Evolutionary conservation across 1,139 yeast species (phyloP), one percentile per base, ranked within the genome.

Genomic region (Saccharomyces hybrid): DNA sequence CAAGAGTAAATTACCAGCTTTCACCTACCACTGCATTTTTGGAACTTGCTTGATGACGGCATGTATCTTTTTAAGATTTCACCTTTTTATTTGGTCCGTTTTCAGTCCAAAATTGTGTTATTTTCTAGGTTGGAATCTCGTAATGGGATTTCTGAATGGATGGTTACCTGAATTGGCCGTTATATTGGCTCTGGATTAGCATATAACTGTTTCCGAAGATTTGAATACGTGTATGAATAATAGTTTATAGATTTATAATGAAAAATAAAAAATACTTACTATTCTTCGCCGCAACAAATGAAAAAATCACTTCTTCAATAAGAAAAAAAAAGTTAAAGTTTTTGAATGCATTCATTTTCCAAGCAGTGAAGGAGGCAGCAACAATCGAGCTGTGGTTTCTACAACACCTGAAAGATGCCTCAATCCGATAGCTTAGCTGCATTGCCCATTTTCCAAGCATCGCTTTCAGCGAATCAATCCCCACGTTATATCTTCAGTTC

Each of bases 41-140:
- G 88, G 88, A 1, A 65, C 81, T 3, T 76, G 78, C 47, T 78
- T 91, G 52, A 68, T 87, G 51, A 73, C 77, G 0, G 85, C 97
- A 6, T 93, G 99, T 67, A 78, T 79, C 54, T 76, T 81, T 28
- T 76, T 91, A 59, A 78, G 96, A 61, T 88, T 84, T 65, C 99
- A 93, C 68, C 75, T 93, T 56, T 93, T 93, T 68, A 86, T 95
- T 14, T 95, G 99, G 98, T 89, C 98, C 1, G 99, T 95, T 4
- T 93, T 93, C 72, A 88, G 96, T 51, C 99, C 99, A 0, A 93
- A 90, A 64, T 71, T 93, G 16, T 78, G 95, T 38, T 93, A 85
- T 68, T 85, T 86, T 60, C 81, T 83, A 0, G 84, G 84, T 2
- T 95, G 99, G 99, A 73, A 79, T 41, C 56, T 81, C 0, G 73